Percentiles rank a stretch among this genome's conserved stretches.
Evolutionary conservation across 2,329 filamentous ascomycete genomes (phyloP).

Genomic region (Aspergillus sp.): DNA sequence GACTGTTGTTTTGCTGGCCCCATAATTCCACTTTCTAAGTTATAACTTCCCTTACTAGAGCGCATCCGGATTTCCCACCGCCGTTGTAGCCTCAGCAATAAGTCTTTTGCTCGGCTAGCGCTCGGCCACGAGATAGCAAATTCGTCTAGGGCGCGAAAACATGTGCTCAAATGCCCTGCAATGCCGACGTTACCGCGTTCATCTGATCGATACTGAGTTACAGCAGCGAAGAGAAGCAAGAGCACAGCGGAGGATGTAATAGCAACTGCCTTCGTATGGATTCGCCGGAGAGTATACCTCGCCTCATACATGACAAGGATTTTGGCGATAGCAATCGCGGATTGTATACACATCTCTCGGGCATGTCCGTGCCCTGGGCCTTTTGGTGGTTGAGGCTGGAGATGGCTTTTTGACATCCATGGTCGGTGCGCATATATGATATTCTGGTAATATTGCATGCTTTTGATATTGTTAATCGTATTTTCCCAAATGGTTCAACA

Average conservation of each 20-base stretch:
- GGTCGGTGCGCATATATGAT: constrained; percentile 38
- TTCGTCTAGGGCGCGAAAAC: constrained; percentile 43
- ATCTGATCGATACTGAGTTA: constrained; percentile 14
- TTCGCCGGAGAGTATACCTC: constrained; percentile 40
- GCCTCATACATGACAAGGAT: constrained; percentile 42
- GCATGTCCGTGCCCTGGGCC: constrained; percentile 44
- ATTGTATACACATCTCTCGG: constrained; percentile 43
- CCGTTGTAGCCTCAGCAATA: constrained; percentile 35
- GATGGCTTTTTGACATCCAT: constrained; percentile 32
- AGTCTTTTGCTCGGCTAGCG: constrained; percentile 38
- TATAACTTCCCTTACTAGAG: not conserved
- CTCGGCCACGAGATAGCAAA: constrained; percentile 41
- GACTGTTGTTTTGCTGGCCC: not conserved
- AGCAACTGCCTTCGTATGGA: constrained; percentile 43
- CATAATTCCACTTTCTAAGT: not conserved
- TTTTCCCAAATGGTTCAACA: not conserved
- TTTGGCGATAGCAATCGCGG: constrained; percentile 38
- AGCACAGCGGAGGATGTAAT: constrained; percentile 45
- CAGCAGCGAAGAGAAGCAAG: constrained; percentile 32
- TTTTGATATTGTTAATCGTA: not conserved
- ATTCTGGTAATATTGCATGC: constrained; percentile 37
- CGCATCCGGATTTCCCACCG: constrained; percentile 28
- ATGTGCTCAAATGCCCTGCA: constrained; percentile 36
- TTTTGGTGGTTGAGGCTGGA: constrained; percentile 36
- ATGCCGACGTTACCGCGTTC: constrained; percentile 23